phyloP scores from a whole-genome alignment of 306 rosid species.

The apple (Malus domestica) region DNA sequence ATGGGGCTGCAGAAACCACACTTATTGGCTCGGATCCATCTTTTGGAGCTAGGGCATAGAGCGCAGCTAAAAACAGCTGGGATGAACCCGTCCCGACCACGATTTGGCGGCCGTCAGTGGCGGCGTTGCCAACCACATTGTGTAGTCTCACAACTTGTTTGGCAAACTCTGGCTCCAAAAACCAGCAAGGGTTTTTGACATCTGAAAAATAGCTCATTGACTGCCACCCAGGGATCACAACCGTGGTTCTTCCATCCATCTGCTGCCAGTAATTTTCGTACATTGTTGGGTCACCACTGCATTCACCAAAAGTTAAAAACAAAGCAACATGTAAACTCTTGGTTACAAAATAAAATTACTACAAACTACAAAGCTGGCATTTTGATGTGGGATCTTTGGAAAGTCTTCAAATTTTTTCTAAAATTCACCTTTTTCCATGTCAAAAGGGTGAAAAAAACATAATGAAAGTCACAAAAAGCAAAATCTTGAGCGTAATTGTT shows the following conservation, averaged over 20 bases:
- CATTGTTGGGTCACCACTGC: conserved; percentile 89
- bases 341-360: not conserved
- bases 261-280: conserved; percentile 63
- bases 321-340: not conserved
- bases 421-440: not conserved
- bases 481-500: too few relatives aligned
- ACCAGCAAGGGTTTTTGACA: conserved; percentile 61
- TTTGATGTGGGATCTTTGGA: not conserved
- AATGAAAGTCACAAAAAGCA: too few relatives aligned
- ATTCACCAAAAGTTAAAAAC: not conserved
- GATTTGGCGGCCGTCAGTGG: conserved; percentile 55
- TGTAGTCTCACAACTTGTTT: conserved; percentile 64
- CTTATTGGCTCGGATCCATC: conserved; percentile 44
- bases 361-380: not conserved
- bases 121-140: conserved; percentile 68
- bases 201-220: conserved; percentile 75
- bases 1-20: conserved; percentile 70
- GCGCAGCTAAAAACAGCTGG: conserved; percentile 75
- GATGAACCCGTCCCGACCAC: conserved; percentile 97
- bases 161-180: conserved; percentile 60
- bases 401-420: not conserved
- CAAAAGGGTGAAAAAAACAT: not conserved
- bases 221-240: conserved; percentile 74
- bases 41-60: conserved; percentile 61
- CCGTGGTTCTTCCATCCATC: conserved; percentile 52